phyloP scores from a whole-genome alignment of 306 rosid genomes.

The Prunus persica region DNA sequence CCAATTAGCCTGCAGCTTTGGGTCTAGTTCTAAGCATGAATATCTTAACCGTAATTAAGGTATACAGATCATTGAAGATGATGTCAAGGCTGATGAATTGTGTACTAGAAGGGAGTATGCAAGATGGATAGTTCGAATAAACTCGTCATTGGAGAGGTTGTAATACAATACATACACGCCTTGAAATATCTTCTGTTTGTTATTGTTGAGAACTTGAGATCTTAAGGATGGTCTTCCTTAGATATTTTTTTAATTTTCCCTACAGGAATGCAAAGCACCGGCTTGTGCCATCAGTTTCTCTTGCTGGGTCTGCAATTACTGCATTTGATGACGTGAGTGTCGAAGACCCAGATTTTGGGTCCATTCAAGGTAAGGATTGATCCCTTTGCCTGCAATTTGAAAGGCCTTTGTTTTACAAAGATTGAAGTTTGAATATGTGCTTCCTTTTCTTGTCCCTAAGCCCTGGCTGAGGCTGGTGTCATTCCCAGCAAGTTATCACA shows the following conservation, averaged over 20 bases:
- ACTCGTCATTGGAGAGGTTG: conserved; percentile 75
- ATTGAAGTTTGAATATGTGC: conserved; percentile 23
- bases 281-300: conserved; percentile 55
- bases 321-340: conserved; percentile 66
- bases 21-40: conserved; percentile 33
- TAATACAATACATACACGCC: conserved; percentile 11
- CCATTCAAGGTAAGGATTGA: conserved; percentile 66
- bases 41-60: conserved; percentile 39
- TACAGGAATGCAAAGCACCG: conserved; percentile 64
- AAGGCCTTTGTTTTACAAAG: conserved; percentile 5
- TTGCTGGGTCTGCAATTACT: conserved; percentile 51
- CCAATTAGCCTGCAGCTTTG: conserved; percentile 14
- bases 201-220: background rate
- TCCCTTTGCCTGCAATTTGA: conserved; percentile 8
- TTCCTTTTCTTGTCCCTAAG: conserved; percentile 39
- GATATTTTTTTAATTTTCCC: conserved; percentile 23
- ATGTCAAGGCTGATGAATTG: conserved; percentile 68
- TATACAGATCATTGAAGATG: conserved; percentile 80
- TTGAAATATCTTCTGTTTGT: conserved; percentile 6
- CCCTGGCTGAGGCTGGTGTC: conserved; percentile 86
- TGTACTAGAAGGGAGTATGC: conserved; percentile 93
- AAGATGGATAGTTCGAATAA: conserved; percentile 75
- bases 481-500: conserved; percentile 71
- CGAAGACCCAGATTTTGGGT: conserved; percentile 62
- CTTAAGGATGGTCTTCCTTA: conserved; percentile 11